These are phyloP conservation scores for Trametes hirsuta DNA, from an alignment of 1,284 basidiomycete species.

Conservation along the genomic window DNA sequence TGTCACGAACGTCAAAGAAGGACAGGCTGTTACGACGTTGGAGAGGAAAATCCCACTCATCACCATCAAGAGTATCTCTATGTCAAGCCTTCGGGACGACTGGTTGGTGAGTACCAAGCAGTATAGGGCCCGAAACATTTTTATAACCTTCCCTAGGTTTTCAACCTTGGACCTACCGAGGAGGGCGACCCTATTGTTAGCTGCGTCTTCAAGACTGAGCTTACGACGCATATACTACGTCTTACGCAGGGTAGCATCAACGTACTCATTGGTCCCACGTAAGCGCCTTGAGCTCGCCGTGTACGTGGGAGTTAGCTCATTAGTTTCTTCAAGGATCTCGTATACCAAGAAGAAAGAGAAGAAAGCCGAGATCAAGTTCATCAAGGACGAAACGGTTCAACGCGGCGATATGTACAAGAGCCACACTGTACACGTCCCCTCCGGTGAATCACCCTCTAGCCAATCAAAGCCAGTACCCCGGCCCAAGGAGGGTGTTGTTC, in stretches of 20 bases:
- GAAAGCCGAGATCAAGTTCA: slow-evolving; percentile 84
- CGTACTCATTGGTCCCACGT: slow-evolving; percentile 80
- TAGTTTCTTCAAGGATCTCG: slow-evolving; percentile 58
- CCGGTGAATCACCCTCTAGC: slow-evolving; percentile 87
- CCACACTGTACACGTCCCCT: slow-evolving; percentile 85
- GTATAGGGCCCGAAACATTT: background rate
- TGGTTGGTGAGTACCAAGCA: slow-evolving; percentile 72
- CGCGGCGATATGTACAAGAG: slow-evolving; percentile 94
- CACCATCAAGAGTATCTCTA: slow-evolving; percentile 82
- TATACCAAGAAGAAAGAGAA: slow-evolving; percentile 99
- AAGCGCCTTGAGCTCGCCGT: slow-evolving; percentile 35
- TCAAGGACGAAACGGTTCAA: slow-evolving; percentile 87
- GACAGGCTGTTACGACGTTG: slow-evolving; percentile 60
- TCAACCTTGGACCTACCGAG: slow-evolving; percentile 80
- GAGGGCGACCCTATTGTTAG: slow-evolving; percentile 96
- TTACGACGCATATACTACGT: slow-evolving; percentile 82
- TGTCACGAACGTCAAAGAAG: slow-evolving; percentile 72
- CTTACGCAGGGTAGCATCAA: slow-evolving; percentile 80
- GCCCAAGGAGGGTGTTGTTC: slow-evolving; percentile 82
- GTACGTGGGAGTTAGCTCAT: slow-evolving; percentile 1
- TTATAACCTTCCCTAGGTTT: slow-evolving; percentile 42
- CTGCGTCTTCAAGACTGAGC: slow-evolving; percentile 96
- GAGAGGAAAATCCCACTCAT: slow-evolving; percentile 92
- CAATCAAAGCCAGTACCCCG: slow-evolving; percentile 84
- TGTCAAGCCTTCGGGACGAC: slow-evolving; percentile 93